Base-by-base conservation (phyloP, 2,329 filamentous ascomycete species). In the Pochonia chlamydosporia region DNA sequence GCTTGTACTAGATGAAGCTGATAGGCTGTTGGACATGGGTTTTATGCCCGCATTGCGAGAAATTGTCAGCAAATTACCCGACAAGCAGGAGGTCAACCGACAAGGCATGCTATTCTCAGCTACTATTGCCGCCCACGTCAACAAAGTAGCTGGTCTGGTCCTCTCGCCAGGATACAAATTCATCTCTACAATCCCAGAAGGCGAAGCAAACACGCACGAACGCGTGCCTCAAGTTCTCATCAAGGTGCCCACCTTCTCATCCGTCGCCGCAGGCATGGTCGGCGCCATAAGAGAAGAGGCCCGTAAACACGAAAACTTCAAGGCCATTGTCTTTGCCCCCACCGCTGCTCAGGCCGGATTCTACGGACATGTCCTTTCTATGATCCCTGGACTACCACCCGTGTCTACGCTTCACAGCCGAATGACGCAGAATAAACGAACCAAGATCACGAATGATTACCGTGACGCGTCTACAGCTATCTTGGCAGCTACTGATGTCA, bases 81-180 rank as follows among this genome's bases (percentile, higher is more conserved):
- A 77, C 50, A 81, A 83, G 62, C 63, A 69, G 2, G 64, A 74
- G 44, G 76, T 81, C 24, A 73, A 82, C 48, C 68, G 79, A 44
- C 82, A 84, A 54, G 89, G 89, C 43, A 89, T 88, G 73, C 81
- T 93, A 40, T 95, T 93, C 73, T 90, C 85, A 3, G 89, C 89
- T 9, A 95, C 89, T 18, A 85, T 95, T 66, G 84, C 81, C 33
- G 78, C 80, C 21, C 89, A 92, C 61, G 85, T 95, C 45, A 78
- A 90, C 60, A 81, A 84, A 50, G 78, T 95, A 47, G 86, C 90
- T 33, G 75, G 78, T 35, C 63, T 77, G 40, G 87, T 84, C 2
- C 78, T 93, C 60, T 81, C 82, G 52, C 77, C 72, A 10, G 67
- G 81, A 46, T 95, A 92, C 75, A 82, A 87, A 61, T 90, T 86